These are phyloP conservation scores for Polyporus arcularius DNA, from an alignment of 768 basidiomycete genomes.

Conservation along the genomic window DNA sequence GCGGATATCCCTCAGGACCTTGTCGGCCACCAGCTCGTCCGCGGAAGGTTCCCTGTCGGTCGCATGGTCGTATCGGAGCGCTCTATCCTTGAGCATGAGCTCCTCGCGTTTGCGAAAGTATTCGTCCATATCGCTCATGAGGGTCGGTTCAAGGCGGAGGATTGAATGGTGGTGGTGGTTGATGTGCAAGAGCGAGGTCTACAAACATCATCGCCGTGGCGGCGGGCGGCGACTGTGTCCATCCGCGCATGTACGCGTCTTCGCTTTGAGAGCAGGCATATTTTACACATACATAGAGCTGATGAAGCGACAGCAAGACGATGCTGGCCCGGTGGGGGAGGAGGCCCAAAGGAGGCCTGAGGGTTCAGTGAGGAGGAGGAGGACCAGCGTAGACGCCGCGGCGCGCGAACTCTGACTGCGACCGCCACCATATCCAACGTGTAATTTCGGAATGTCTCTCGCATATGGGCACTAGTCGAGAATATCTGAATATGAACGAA, in stretches of 20 bases:
- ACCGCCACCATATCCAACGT: slow-evolving; percentile 22
- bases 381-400: background rate
- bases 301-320: no score
- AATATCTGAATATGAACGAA: slow-evolving; percentile 18
- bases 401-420: background rate
- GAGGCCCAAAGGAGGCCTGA: no score
- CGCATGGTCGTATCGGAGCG: slow-evolving; percentile 27
- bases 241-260: no score
- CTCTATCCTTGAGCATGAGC: slow-evolving; percentile 31
- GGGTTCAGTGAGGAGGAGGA: no score
- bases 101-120: slow-evolving; percentile 25
- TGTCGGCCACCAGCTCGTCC: slow-evolving; percentile 56
- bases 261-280: no score
- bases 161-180: background rate
- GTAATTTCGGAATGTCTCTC: no score
- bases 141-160: background rate
- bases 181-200: no score
- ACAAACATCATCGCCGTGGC: no score
- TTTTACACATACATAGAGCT: no score
- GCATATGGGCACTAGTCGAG: no score
- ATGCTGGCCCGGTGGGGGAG: no score
- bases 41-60: slow-evolving; percentile 4
- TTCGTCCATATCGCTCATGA: slow-evolving; percentile 15
- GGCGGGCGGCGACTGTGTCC: no score
- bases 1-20: slow-evolving; percentile 55